These are phyloP conservation scores for Coemansia furcata DNA, from an alignment of 192 early-diverging fungal species.

Conservation along the genomic window DNA sequence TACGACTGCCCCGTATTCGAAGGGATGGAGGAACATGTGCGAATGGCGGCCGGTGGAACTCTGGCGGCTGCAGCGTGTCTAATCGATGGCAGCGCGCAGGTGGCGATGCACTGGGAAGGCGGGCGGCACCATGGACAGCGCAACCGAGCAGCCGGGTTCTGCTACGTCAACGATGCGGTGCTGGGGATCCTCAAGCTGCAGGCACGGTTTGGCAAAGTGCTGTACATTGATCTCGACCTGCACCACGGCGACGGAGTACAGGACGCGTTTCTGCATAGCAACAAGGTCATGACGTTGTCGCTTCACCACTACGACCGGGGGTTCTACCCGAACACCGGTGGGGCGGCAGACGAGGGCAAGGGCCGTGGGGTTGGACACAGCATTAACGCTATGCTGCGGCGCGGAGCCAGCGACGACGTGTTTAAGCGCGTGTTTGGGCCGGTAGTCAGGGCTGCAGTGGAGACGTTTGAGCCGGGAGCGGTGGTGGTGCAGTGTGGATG, in stretches of 20 bases:
- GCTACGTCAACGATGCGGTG: conserved; percentile 98
- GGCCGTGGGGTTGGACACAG: conserved; percentile 78
- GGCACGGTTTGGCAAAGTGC: conserved; percentile 73
- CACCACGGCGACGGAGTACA: conserved; percentile 99
- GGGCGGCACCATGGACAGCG: conserved; percentile 93
- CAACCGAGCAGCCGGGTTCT: conserved; percentile 90
- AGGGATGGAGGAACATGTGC: conserved; percentile 29
- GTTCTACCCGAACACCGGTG: conserved; percentile 91
- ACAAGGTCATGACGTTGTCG: conserved; percentile 93
- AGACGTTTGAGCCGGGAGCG: conserved; percentile 72
- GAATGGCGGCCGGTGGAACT: conserved; percentile 44
- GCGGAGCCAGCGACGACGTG: conserved; percentile 81
- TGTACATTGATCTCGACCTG: conserved; percentile 97
- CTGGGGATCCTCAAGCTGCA: conserved; percentile 84
- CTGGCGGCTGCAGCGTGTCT: conserved; percentile 32
- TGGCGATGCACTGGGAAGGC: conserved; percentile 93
- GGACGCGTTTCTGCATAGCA: conserved; percentile 90
- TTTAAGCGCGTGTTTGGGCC: conserved; percentile 78
- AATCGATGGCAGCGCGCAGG: conserved; percentile 4
- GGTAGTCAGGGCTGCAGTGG: conserved; percentile 69
- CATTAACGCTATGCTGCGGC: conserved; percentile 87
- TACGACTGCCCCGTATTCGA: conserved; percentile 45
- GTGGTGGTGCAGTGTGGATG: conserved; percentile 91
- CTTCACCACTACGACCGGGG: conserved; percentile 93
- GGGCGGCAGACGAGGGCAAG: conserved; percentile 73